phyloP scores from a whole-genome alignment of 805 yeast genomes.

The Candida pini region DNA sequence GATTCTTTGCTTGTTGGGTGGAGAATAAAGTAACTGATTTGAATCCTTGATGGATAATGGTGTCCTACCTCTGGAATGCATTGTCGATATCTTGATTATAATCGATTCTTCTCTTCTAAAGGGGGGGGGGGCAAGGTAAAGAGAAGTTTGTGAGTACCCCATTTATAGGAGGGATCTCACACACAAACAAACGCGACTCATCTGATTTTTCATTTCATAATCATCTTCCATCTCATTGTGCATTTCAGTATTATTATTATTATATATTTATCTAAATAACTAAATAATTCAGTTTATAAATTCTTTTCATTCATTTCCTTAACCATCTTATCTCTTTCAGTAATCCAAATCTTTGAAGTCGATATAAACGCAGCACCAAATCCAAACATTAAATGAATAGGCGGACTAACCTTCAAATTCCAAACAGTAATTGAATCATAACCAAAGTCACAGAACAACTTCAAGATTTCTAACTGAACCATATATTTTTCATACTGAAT shows the following conservation, averaged over 20 bases:
- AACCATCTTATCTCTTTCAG: constrained; percentile 16
- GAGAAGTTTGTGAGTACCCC: background rate
- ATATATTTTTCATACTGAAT: constrained; percentile 32
- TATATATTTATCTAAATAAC: constrained; percentile 2
- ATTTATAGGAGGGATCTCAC: background rate
- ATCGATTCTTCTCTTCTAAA: background rate
- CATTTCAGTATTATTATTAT: background rate
- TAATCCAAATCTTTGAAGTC: constrained; percentile 26
- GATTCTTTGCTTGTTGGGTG: too few species aligned
- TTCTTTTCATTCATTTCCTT: constrained; percentile 6
- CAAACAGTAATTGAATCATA: constrained; percentile 45
- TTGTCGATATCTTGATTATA: background rate
- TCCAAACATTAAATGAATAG: constrained; percentile 27
- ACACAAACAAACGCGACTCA: constrained; percentile 7
- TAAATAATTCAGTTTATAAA: background rate
- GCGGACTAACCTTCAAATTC: constrained; percentile 28
- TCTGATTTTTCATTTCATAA: background rate
- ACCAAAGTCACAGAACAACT: constrained; percentile 39
- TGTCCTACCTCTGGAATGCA: constrained; percentile 4
- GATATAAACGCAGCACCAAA: constrained; percentile 29
- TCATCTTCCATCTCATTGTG: background rate
- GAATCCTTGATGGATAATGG: constrained; percentile 6
- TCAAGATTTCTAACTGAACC: constrained; percentile 35
- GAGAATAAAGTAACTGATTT: background rate
- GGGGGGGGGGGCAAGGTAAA: background rate